A percentile compares a stretch with the other conserved stretches of the same genome.
These are phyloP conservation scores for Rehmannia glutinosa DNA, from an alignment of 257 asterid species.

Conservation along the genomic window DNA sequence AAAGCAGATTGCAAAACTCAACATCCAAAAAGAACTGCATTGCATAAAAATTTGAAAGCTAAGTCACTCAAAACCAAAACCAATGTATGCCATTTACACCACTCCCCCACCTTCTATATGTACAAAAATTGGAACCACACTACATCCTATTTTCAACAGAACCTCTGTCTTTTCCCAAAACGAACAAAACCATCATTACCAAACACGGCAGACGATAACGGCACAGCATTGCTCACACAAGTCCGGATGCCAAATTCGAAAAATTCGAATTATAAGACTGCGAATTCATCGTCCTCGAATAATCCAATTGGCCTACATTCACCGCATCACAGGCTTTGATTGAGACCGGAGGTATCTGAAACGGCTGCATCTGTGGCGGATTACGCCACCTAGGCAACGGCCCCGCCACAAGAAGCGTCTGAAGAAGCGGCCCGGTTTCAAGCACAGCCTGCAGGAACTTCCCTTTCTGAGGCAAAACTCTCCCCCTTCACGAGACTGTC, in stretches of 20 bases:
- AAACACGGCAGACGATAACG: too few relatives aligned
- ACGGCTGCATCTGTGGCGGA: slow-evolving; percentile 63
- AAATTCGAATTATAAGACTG: too few relatives aligned
- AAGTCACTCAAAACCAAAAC: slow-evolving; percentile 19
- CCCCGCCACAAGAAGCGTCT: slow-evolving; percentile 63
- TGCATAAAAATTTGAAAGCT: not conserved
- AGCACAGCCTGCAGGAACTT: slow-evolving; percentile 53
- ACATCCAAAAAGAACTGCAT: too few relatives aligned
- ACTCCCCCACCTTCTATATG: slow-evolving; percentile 17
- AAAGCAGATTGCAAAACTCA: too few relatives aligned
- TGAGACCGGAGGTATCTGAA: slow-evolving; percentile 55
- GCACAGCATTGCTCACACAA: slow-evolving; percentile 19
- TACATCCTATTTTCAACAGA: slow-evolving; percentile 17
- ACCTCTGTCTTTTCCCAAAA: slow-evolving; percentile 45
- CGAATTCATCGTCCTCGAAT: too few relatives aligned
- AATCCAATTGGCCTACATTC: too few relatives aligned
- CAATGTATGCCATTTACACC: slow-evolving; percentile 40
- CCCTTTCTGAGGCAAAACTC: slow-evolving; percentile 54
- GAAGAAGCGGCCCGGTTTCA: slow-evolving; percentile 64
- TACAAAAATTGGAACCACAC: slow-evolving; percentile 29
- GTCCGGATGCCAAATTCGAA: slow-evolving; percentile 16
- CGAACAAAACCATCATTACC: slow-evolving; percentile 22
- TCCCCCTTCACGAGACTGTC: slow-evolving; percentile 46
- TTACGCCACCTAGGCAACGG: slow-evolving; percentile 81
- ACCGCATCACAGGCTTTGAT: slow-evolving; percentile 34